A percentile compares a stretch with the other conserved stretches of the same genome.
Evolutionary conservation across 768 basidiomycete genomes (phyloP).

Genomic region (Boletus pseudo-olivaceus): DNA sequence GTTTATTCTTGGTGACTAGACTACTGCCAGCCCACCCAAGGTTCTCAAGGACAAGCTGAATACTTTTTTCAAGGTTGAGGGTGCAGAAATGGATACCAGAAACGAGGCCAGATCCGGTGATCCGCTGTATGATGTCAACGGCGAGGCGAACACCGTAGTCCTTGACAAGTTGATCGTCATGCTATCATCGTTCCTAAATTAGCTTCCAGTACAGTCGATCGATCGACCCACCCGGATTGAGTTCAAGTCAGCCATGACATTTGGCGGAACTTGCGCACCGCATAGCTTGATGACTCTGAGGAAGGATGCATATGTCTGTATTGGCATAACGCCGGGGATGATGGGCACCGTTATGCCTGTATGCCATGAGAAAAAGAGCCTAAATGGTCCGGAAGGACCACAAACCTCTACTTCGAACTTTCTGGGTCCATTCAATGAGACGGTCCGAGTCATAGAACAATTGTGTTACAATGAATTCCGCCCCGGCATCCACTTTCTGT

Average conservation of each 20-base stretch:
- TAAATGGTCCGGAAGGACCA: not conserved
- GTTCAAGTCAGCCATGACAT: slow-evolving; percentile 63
- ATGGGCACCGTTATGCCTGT: slow-evolving; percentile 87
- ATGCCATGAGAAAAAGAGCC: slow-evolving; percentile 4
- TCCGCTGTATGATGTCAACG: slow-evolving; percentile 67
- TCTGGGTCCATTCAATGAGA: slow-evolving; percentile 76
- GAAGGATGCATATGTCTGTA: slow-evolving; percentile 95
- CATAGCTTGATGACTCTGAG: slow-evolving; percentile 87
- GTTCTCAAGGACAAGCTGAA: slow-evolving; percentile 76
- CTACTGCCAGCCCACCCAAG: slow-evolving; percentile 65
- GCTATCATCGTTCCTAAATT: slow-evolving; percentile 40
- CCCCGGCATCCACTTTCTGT: slow-evolving; percentile 89
- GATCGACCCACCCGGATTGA: slow-evolving; percentile 62
- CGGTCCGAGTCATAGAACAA: slow-evolving; percentile 94
- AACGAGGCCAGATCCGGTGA: slow-evolving; percentile 54
- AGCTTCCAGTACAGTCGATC: not conserved
- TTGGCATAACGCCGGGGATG: slow-evolving; percentile 96
- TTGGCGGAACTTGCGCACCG: slow-evolving; percentile 68
- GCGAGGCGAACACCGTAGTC: slow-evolving; percentile 90
- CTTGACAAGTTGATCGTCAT: slow-evolving; percentile 92
- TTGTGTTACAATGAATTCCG: slow-evolving; percentile 94
- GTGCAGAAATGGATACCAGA: slow-evolving; percentile 92
- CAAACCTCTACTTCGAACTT: slow-evolving; percentile 70
- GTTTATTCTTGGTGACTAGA: slow-evolving; percentile 50
- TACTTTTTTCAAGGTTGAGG: slow-evolving; percentile 94